Evolutionary conservation across 805 yeast species (phyloP).

Genomic region (Isabelozyma rhagii): DNA sequence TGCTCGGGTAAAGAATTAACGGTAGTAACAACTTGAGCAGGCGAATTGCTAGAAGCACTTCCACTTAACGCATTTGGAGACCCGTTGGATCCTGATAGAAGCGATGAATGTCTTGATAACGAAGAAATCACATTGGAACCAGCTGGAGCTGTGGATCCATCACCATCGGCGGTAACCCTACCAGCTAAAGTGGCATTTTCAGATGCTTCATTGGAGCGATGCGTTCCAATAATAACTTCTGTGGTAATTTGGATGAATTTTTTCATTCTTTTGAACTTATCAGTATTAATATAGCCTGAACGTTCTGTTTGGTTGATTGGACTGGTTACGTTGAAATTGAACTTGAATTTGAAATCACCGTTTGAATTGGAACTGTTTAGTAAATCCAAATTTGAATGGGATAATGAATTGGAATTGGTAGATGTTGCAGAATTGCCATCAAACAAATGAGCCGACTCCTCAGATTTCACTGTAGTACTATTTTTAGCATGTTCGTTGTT

Average conservation of each 20-base stretch:
- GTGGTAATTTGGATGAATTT: constrained; percentile 80
- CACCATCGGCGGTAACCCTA: not conserved
- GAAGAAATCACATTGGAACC: not conserved
- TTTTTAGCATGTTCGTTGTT: constrained; percentile 10
- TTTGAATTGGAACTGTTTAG: constrained; percentile 4
- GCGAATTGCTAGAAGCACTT: not conserved
- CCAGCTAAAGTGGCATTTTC: constrained; percentile 4
- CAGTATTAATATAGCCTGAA: constrained; percentile 67
- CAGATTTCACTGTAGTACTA: not conserved
- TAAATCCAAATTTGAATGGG: not conserved
- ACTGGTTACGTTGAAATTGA: constrained; percentile 16
- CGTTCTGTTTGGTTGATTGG: constrained; percentile 27
- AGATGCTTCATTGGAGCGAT: constrained; percentile 27
- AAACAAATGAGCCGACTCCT: not conserved
- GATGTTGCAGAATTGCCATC: not conserved
- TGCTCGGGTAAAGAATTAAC: not conserved
- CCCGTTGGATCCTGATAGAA: constrained; percentile 3
- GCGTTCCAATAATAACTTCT: constrained; percentile 80
- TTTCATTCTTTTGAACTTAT: constrained; percentile 66
- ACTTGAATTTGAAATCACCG: constrained; percentile 20
- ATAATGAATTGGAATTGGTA: not conserved
- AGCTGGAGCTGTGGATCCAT: not conserved
- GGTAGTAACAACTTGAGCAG: not conserved
- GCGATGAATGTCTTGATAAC: constrained; percentile 8
- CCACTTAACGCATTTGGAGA: constrained; percentile 3